Evolutionary conservation across 2,329 filamentous ascomycete species (phyloP).

Genomic region (Stylonectria norvegica): DNA sequence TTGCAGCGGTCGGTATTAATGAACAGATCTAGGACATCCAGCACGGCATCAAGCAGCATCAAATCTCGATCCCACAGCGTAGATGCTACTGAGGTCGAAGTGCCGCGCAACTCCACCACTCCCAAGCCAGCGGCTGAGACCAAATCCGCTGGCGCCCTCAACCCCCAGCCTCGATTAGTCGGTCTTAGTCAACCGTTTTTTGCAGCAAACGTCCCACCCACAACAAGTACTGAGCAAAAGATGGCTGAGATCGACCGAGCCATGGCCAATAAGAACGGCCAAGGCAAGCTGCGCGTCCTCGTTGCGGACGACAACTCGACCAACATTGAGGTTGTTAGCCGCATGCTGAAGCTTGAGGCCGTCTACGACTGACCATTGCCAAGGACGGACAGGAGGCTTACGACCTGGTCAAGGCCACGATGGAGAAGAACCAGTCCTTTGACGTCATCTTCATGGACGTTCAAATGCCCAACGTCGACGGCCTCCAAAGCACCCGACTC

Average conservation of each 20-base stretch:
- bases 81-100: constrained; percentile 39
- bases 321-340: constrained; percentile 57
- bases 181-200: constrained; percentile 85
- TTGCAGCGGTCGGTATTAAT: constrained; percentile 11
- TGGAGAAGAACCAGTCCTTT: constrained; percentile 69
- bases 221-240: constrained; percentile 52
- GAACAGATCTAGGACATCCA: constrained; percentile 41
- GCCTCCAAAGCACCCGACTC: constrained; percentile 77
- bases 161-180: constrained; percentile 72
- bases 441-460: constrained; percentile 96
- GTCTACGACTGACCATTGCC: constrained; percentile 84
- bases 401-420: constrained; percentile 77
- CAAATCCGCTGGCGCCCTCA: constrained; percentile 44
- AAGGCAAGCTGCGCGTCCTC: constrained; percentile 70
- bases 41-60: constrained; percentile 53
- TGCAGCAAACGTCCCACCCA: constrained; percentile 36
- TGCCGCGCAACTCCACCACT: constrained; percentile 28
- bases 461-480: constrained; percentile 91
- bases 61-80: constrained; percentile 49
- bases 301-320: constrained; percentile 71
- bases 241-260: constrained; percentile 63
- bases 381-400: constrained; percentile 85
- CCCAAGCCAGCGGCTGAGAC: constrained; percentile 27
- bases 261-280: constrained; percentile 56
- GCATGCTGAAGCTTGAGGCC: constrained; percentile 70